Base-by-base conservation (phyloP, 495 filamentous ascomycete genomes). In the Bacidia rubella region DNA sequence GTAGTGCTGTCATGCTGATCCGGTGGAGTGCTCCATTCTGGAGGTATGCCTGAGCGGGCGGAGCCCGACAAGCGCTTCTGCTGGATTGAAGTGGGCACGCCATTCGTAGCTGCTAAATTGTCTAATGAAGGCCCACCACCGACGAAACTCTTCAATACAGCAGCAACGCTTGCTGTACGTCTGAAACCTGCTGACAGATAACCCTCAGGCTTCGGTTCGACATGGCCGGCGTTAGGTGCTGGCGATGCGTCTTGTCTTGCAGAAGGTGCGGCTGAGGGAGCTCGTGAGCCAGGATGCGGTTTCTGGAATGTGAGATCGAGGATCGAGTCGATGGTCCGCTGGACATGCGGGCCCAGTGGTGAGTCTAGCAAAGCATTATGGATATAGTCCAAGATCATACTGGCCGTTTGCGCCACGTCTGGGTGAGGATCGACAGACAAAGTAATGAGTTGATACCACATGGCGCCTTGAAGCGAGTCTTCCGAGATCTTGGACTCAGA, bases 341-440 rank as follows among this genome's bases (percentile, higher is more conserved):
- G 83, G 40, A 86, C 82, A 42, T 81, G 70, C 11, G 70, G 56
- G 21, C 80, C 83, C 51, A 95, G 74, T 4, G 85, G 75, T 1
- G 90, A 95, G 23, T 86, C 74, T 3, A 95, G 62, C 17, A 97
- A 69, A 1, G 77, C 73, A 27, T 81, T 70, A 59, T 97, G 82
- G 40, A 97, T 77, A 58, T 83, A 85, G 62, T 97, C 92, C 22
- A 94, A 76, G 38, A 96, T 77, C 25, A 82, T 74, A 11, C 76
- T 77, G 5, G 88, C 92, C 64, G 88, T 81, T 58, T 84, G 78
- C 42, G 90, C 86, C 26, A 96, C 85, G 56, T 97, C 89, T 9
- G 92, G 92, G 63, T 95, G 89, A 21, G 92, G 90, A 57, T 97
- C 92, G 24, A 94, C 87, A 27, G 87, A 87, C 67, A 97, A 70